These are phyloP conservation scores for Euphorbia lathyris DNA, from an alignment of 345 rosid species.

Conservation along the genomic window DNA sequence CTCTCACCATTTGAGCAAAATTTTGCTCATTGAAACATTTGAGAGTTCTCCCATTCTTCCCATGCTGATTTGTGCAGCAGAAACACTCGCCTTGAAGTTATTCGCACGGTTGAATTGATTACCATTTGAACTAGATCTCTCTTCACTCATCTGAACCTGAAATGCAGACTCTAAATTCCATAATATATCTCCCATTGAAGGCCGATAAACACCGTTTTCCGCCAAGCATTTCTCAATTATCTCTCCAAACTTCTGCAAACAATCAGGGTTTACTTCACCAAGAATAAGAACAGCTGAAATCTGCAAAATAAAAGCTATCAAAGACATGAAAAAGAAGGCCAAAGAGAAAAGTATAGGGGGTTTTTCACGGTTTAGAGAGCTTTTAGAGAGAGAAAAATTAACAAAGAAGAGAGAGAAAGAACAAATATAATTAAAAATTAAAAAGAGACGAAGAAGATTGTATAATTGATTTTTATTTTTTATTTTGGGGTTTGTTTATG, in stretches of 20 bases:
- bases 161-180: constrained; percentile 71
- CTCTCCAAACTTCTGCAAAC: constrained; percentile 48
- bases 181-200: constrained; percentile 63
- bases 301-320: too few relatives aligned
- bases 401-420: too few relatives aligned
- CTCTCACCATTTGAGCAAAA: constrained; percentile 62
- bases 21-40: constrained; percentile 56
- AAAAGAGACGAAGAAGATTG: too few relatives aligned
- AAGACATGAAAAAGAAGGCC: too few relatives aligned
- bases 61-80: constrained; percentile 30
- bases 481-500: too few relatives aligned
- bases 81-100: constrained; percentile 23
- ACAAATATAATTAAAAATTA: too few relatives aligned
- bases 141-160: constrained; percentile 40
- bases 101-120: constrained; percentile 19
- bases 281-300: too few relatives aligned
- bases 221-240: constrained; percentile 62
- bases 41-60: constrained; percentile 37
- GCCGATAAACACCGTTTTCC: constrained; percentile 41
- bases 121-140: constrained; percentile 16
- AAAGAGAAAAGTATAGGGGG: too few relatives aligned
- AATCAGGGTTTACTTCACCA: constrained; percentile 45
- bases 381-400: too few relatives aligned
- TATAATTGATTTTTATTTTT: too few relatives aligned
- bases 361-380: too few relatives aligned